Evolutionary conservation across 352 stramenopile species (phyloP).

Genomic region (Globisporangium iwayamae): DNA sequence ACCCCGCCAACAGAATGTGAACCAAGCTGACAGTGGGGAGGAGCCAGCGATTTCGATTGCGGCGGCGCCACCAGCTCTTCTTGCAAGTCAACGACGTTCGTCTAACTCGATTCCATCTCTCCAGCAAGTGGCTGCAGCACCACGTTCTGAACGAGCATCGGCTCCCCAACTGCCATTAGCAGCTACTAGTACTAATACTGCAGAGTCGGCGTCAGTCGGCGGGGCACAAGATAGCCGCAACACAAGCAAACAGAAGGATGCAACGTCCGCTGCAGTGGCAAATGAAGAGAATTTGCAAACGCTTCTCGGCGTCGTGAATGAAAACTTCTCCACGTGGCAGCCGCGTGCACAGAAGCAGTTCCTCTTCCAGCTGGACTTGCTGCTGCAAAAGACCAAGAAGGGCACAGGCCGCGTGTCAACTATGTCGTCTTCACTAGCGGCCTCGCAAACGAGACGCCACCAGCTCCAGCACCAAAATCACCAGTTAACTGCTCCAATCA

Average conservation of each 20-base stretch:
- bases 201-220: no score
- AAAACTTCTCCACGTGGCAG: slow-evolving; percentile 9
- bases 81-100: background rate
- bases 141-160: background rate
- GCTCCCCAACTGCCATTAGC: background rate
- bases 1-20: background rate
- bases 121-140: background rate
- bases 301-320: background rate
- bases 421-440: background rate
- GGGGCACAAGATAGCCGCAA: background rate
- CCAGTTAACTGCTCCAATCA: background rate
- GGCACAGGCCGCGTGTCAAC: background rate
- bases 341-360: slow-evolving; percentile 18
- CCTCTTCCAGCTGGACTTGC: slow-evolving; percentile 15
- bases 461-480: background rate
- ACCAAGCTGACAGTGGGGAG: background rate
- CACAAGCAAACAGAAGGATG: background rate
- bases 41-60: background rate
- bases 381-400: slow-evolving; percentile 13
- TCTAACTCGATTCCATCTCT: background rate
- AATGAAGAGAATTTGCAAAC: slow-evolving; percentile 4
- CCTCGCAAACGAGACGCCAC: background rate
- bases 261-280: no score
- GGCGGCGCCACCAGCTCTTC: background rate
- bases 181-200: no score